Percentiles rank a stretch among this genome's conserved stretches.
Evolutionary conservation across 371 early-diverging fungal genomes (phyloP).

Genomic region (Mortierella sp.): DNA sequence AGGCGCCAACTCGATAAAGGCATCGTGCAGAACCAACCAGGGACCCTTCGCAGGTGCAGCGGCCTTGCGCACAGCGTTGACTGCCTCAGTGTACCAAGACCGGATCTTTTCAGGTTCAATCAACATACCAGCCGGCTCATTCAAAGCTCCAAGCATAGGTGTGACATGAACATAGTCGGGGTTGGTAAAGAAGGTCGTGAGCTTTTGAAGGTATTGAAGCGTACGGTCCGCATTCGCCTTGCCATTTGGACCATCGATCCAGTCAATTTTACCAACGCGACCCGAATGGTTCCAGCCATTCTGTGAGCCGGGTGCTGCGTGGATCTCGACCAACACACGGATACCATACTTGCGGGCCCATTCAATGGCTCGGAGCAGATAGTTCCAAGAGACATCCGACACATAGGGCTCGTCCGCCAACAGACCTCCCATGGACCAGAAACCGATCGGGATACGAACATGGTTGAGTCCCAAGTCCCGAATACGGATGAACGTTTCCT

Average conservation of each 20-base stretch:
- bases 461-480: slow-evolving; percentile 58
- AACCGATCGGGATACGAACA: slow-evolving; percentile 60
- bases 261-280: slow-evolving; percentile 21
- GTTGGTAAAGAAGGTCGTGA: slow-evolving; percentile 26
- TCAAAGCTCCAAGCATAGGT: slow-evolving; percentile 64
- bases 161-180: slow-evolving; percentile 63
- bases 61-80: slow-evolving; percentile 22
- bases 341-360: slow-evolving; percentile 64
- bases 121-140: slow-evolving; percentile 48
- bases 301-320: slow-evolving; percentile 72
- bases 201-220: slow-evolving; percentile 12
- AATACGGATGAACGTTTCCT: slow-evolving; percentile 55
- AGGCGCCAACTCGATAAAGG: slow-evolving; percentile 33
- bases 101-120: slow-evolving; percentile 34
- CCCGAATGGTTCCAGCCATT: slow-evolving; percentile 66
- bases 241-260: slow-evolving; percentile 32
- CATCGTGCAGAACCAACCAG: slow-evolving; percentile 50
- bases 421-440: slow-evolving; percentile 59
- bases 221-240: slow-evolving; percentile 40
- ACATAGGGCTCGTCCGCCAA: slow-evolving; percentile 60
- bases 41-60: slow-evolving; percentile 33
- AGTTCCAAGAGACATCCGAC: slow-evolving; percentile 51
- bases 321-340: slow-evolving; percentile 71
- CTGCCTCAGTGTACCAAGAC: slow-evolving; percentile 38
- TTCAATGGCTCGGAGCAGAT: slow-evolving; percentile 59